These are phyloP conservation scores for Polygonum maritimum DNA, from an alignment of 148 eudicot genomes.

Conservation along the genomic window DNA sequence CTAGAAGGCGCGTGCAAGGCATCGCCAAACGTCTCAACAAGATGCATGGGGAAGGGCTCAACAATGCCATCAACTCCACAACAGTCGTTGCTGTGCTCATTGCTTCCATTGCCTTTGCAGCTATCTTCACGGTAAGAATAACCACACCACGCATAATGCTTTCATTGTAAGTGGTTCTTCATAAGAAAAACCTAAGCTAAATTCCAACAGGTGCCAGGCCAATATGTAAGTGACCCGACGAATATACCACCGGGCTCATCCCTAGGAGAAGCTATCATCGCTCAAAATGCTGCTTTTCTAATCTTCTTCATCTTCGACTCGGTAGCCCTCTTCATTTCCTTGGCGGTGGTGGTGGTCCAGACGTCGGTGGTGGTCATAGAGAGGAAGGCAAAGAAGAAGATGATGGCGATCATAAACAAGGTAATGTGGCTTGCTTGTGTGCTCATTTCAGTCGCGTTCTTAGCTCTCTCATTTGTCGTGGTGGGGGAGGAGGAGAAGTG, in stretches of 20 bases:
- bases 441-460: slow-evolving; percentile 38
- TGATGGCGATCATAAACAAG: slow-evolving; percentile 51
- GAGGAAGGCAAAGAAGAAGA: slow-evolving; percentile 44
- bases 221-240: slow-evolving; percentile 23
- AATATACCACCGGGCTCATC: slow-evolving; percentile 21
- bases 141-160: too few species aligned
- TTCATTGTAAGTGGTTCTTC: too few species aligned
- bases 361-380: slow-evolving; percentile 46
- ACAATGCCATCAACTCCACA: slow-evolving; percentile 47
- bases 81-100: slow-evolving; percentile 47
- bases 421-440: slow-evolving; percentile 57
- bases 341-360: slow-evolving; percentile 57
- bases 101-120: slow-evolving; percentile 48
- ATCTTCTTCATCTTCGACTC: slow-evolving; percentile 44
- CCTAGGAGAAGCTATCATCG: slow-evolving; percentile 42
- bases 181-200: too few species aligned
- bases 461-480: slow-evolving; percentile 38
- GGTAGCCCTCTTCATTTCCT: slow-evolving; percentile 47
- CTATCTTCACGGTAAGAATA: slow-evolving; percentile 27
- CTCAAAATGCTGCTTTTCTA: slow-evolving; percentile 23
- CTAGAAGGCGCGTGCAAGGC: slow-evolving; percentile 28
- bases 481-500: slow-evolving; percentile 31
- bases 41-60: slow-evolving; percentile 47
- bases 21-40: slow-evolving; percentile 42
- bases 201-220: slow-evolving; percentile 31